Percentiles rank a stretch among this genome's conserved stretches.
These are phyloP conservation scores for Russula vinacea DNA, from an alignment of 768 basidiomycete genomes.

Conservation along the genomic window DNA sequence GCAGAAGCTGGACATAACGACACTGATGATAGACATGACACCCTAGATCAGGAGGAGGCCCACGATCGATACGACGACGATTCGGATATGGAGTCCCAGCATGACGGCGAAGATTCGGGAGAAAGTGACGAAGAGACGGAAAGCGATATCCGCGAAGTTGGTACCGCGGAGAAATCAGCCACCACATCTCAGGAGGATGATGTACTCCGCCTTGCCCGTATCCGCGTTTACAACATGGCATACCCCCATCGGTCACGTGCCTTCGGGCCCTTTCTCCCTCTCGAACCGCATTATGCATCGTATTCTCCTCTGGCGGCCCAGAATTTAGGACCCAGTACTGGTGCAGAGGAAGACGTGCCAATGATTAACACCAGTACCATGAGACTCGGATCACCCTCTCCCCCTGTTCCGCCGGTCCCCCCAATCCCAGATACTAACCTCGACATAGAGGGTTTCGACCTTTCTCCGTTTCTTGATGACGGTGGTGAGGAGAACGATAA, in stretches of 20 bases:
- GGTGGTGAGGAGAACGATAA: neutral
- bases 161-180: neutral
- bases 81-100: neutral
- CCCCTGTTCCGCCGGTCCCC: neutral
- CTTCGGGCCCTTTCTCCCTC: slow-evolving; percentile 41
- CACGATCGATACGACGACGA: too few species aligned
- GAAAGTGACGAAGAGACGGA: neutral
- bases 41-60: too few species aligned
- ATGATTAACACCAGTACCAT: too few species aligned
- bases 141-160: slow-evolving; percentile 16
- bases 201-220: slow-evolving; percentile 39
- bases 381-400: neutral
- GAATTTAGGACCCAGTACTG: too few species aligned
- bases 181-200: slow-evolving; percentile 3
- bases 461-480: neutral
- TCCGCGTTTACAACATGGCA: slow-evolving; percentile 40
- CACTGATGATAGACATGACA: too few species aligned
- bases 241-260: slow-evolving; percentile 37
- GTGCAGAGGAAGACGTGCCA: neutral
- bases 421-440: slow-evolving; percentile 14
- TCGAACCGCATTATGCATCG: neutral
- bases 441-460: too few species aligned
- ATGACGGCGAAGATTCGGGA: too few species aligned
- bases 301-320: too few species aligned
- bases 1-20: neutral